Conservation (phyloP, 1,139 yeast genomes). For the Diutina pseudorugosa region DNA sequence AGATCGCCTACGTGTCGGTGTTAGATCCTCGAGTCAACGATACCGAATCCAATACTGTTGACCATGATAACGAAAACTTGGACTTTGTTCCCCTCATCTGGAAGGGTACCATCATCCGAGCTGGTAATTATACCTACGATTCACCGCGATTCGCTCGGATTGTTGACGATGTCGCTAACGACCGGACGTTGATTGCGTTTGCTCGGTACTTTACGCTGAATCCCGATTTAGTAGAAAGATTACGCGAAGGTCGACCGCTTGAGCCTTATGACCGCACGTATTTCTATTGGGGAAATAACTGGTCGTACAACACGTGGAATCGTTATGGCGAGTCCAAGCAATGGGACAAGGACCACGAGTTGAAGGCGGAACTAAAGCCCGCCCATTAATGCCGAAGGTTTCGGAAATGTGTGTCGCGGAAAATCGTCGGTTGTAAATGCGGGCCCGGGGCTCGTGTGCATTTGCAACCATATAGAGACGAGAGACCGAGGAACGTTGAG, state of each 20-base stretch:
- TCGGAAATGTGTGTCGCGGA: no score
- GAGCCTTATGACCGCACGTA: not conserved
- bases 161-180: constrained; percentile 13
- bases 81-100: not conserved
- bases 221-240: constrained; percentile 38
- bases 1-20: constrained; percentile 39
- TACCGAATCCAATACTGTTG: not conserved
- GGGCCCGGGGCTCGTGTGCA: no score
- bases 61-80: not conserved
- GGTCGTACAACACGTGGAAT: not conserved
- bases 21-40: constrained; percentile 12
- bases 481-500: no score
- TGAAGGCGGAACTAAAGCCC: not conserved
- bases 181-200: constrained; percentile 29
- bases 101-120: not conserved
- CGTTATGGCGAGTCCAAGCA: not conserved
- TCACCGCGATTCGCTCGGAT: constrained; percentile 7
- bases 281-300: not conserved
- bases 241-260: constrained; percentile 11
- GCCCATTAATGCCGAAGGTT: no score
- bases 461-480: no score
- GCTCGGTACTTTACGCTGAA: constrained; percentile 34
- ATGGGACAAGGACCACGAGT: not conserved
- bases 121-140: not conserved
- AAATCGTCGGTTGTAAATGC: no score